Conservation (phyloP, 129 eudicot species). For the Tagetes patula region DNA sequence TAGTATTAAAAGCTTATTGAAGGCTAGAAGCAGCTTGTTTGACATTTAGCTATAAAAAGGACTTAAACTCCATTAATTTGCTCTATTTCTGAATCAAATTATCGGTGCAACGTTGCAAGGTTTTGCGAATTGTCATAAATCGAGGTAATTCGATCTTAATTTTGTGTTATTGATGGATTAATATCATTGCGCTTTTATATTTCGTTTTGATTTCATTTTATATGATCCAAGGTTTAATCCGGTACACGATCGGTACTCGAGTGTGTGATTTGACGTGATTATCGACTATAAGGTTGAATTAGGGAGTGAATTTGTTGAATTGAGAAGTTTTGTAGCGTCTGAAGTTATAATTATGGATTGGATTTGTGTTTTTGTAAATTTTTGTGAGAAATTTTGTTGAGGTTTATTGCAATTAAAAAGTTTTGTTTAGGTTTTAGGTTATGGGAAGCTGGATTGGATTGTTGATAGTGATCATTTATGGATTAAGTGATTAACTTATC, state of each 20-base stretch:
- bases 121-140: constrained; percentile 16
- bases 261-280: constrained; percentile 4
- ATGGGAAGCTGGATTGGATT: constrained; percentile 15
- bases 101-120: constrained; percentile 3
- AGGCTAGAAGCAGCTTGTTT: not conserved
- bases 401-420: not conserved
- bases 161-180: not conserved
- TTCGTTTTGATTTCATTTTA: not conserved
- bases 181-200: not conserved
- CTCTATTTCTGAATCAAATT: not conserved
- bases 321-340: constrained; percentile 1
- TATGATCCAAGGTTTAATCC: not conserved
- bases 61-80: constrained; percentile 26
- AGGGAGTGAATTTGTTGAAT: constrained; percentile 9
- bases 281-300: not conserved
- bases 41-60: constrained; percentile 27
- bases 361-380: constrained; percentile 13
- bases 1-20: not conserved
- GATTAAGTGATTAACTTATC: not conserved
- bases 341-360: constrained; percentile 19
- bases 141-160: constrained; percentile 17
- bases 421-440: constrained; percentile 12
- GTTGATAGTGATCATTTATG: not conserved
- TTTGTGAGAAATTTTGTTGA: constrained; percentile 9
- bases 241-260: constrained; percentile 14